Conservation (phyloP, 768 basidiomycete genomes). For the Chlorophyllum brunneum region DNA sequence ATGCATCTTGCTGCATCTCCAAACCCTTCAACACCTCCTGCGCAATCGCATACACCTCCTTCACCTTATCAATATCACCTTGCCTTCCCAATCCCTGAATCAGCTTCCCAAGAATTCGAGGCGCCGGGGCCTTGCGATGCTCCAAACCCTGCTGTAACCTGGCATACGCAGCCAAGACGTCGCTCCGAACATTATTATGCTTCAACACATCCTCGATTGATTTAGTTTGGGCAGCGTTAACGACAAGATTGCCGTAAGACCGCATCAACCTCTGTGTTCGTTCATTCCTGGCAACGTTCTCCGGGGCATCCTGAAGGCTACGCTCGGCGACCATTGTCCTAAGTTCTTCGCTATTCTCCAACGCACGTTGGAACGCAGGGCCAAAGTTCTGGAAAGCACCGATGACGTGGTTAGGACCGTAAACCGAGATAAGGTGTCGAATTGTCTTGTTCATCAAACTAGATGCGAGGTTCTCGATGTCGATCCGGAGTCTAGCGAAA, state of each 20-base stretch:
- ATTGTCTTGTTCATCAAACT: slow-evolving; percentile 7
- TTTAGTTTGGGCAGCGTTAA: slow-evolving; percentile 3
- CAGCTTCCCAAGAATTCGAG: slow-evolving; percentile 52
- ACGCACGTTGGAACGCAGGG: slow-evolving; percentile 24
- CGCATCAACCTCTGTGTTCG: background rate
- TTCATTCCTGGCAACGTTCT: background rate
- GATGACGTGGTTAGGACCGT: slow-evolving; percentile 19
- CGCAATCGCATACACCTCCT: slow-evolving; percentile 61
- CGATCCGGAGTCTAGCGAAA: background rate
- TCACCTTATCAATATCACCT: slow-evolving; percentile 56
- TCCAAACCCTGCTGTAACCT: slow-evolving; percentile 44
- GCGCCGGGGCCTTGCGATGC: slow-evolving; percentile 44
- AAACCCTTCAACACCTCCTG: slow-evolving; percentile 55
- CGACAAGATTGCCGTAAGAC: background rate
- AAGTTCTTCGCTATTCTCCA: slow-evolving; percentile 19
- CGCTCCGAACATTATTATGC: background rate
- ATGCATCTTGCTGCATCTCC: slow-evolving; percentile 19
- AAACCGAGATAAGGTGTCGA: slow-evolving; percentile 6
- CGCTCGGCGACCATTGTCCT: slow-evolving; percentile 3
- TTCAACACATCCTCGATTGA: slow-evolving; percentile 12
- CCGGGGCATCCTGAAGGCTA: background rate
- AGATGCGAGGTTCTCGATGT: background rate
- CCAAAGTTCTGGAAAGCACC: slow-evolving; percentile 28
- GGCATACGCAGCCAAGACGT: slow-evolving; percentile 36
- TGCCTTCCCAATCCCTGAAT: slow-evolving; percentile 67